Percentiles rank a stretch among this genome's conserved stretches.
phyloP scores from a whole-genome alignment of 192 early-diverging fungal genomes.

The Funneliformis geosporum region DNA sequence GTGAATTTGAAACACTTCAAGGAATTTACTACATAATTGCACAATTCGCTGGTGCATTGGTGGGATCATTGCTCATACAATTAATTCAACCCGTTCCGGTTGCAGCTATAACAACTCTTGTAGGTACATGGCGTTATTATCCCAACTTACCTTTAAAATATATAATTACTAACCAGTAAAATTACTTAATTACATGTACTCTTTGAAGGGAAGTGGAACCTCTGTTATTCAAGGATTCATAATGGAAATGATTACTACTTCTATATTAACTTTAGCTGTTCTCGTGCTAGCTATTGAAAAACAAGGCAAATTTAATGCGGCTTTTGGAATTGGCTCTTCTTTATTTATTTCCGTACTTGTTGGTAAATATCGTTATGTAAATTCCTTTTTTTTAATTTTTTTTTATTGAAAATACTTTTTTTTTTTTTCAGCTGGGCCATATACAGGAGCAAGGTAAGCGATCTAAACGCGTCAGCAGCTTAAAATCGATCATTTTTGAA shows the following conservation, averaged over 20 bases:
- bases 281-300: not conserved
- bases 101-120: not conserved
- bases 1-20: not conserved
- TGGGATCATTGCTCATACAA: not conserved
- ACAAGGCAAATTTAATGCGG: not conserved
- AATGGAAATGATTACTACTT: constrained; percentile 1
- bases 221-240: not conserved
- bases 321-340: constrained; percentile 5
- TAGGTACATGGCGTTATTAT: not conserved
- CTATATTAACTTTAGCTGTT: not conserved
- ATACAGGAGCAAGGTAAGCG: constrained; percentile 3
- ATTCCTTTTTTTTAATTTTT: not conserved
- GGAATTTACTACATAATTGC: not conserved
- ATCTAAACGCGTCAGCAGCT: not conserved
- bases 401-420: not conserved
- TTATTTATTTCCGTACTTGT: constrained; percentile 12
- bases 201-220: not conserved
- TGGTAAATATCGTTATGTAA: not conserved
- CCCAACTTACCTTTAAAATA: too few relatives aligned
- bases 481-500: too few relatives aligned
- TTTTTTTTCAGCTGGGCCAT: not conserved
- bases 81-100: not conserved
- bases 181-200: not conserved
- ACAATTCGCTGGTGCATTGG: not conserved
- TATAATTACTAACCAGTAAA: not conserved